These are phyloP conservation scores for Colletotrichum agaves DNA, from an alignment of 2,329 filamentous ascomycete species.

Conservation along the genomic window DNA sequence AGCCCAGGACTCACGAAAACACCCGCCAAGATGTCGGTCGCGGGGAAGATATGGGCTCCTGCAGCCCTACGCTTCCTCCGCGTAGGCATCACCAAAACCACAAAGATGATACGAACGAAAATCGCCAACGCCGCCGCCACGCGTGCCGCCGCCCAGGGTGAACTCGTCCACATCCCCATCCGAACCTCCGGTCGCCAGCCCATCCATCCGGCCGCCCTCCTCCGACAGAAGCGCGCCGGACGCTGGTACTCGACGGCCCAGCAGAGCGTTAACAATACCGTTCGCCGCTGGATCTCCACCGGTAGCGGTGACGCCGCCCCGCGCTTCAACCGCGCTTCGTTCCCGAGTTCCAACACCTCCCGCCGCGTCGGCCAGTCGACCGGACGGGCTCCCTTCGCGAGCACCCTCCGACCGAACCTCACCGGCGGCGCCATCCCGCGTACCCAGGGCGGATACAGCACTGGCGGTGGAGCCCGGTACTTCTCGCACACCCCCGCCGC, in stretches of 20 bases:
- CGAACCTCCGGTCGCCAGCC: slow-evolving; percentile 59
- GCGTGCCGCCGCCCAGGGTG: slow-evolving; percentile 54
- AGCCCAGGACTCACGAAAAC: slow-evolving; percentile 32
- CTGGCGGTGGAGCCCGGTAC: slow-evolving; percentile 80
- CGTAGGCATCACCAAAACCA: slow-evolving; percentile 61
- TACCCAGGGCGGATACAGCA: slow-evolving; percentile 87
- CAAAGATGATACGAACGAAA: slow-evolving; percentile 62
- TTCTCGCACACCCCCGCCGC: slow-evolving; percentile 90
- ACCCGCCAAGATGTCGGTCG: slow-evolving; percentile 60
- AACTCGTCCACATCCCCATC: slow-evolving; percentile 58
- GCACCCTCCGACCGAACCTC: slow-evolving; percentile 88
- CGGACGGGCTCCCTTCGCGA: slow-evolving; percentile 85
- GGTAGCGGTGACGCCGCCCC: slow-evolving; percentile 43
- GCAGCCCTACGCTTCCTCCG: slow-evolving; percentile 65
- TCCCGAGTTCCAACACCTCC: slow-evolving; percentile 60
- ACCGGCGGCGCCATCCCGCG: slow-evolving; percentile 88
- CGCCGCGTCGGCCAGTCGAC: slow-evolving; percentile 70
- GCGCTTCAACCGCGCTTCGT: slow-evolving; percentile 59
- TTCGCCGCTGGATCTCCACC: slow-evolving; percentile 62
- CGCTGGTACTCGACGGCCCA: slow-evolving; percentile 61
- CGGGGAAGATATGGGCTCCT: slow-evolving; percentile 67
- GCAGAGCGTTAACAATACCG: slow-evolving; percentile 55
- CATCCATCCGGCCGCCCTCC: slow-evolving; percentile 61
- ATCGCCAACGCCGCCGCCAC: slow-evolving; percentile 56
- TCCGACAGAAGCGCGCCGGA: slow-evolving; percentile 59